These are phyloP conservation scores for Fraxinus baroniana DNA, from an alignment of 305 asterid genomes.

Conservation along the genomic window DNA sequence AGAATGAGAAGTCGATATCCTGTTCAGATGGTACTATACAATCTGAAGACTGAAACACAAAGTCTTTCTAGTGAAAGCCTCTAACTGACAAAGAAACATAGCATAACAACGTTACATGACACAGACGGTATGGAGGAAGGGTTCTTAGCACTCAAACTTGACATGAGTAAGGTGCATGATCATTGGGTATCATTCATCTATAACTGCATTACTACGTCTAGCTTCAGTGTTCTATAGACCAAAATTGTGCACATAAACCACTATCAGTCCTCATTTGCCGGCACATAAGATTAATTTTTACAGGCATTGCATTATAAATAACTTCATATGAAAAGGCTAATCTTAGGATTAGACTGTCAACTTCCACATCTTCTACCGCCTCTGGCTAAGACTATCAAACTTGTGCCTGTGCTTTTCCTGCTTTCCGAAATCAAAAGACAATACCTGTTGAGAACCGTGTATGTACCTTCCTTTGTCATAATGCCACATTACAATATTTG, in stretches of 20 bases:
- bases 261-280: neutral
- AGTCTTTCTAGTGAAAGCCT: neutral
- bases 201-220: neutral
- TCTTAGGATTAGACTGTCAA: neutral
- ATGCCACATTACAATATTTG: neutral
- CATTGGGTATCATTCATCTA: neutral
- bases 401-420: neutral
- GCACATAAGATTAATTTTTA: neutral
- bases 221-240: neutral
- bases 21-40: neutral
- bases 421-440: neutral
- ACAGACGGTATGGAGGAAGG: neutral
- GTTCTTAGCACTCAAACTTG: neutral
- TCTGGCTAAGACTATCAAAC: neutral
- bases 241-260: neutral
- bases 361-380: neutral
- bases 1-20: neutral
- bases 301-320: too few species aligned
- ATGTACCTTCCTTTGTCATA: neutral
- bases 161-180: neutral
- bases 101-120: too few species aligned
- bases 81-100: neutral
- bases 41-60: neutral
- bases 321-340: neutral
- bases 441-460: neutral